phyloP scores from a whole-genome alignment of 768 basidiomycete genomes.

The Roridomyces roridus region DNA sequence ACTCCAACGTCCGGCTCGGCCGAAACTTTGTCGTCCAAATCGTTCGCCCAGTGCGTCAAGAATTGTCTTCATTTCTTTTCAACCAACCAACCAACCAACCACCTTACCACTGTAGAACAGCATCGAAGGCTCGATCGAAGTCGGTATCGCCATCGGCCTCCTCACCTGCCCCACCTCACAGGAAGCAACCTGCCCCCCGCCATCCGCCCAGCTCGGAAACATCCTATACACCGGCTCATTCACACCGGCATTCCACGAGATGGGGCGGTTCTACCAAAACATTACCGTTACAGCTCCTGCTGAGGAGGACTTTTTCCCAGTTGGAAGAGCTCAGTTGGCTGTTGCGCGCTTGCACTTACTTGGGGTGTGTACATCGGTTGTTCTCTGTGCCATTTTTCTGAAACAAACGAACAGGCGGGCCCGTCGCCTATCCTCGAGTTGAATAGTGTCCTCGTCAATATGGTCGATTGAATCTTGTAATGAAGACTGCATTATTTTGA shows the following conservation, averaged over 20 bases:
- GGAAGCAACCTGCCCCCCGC: conserved; percentile 3
- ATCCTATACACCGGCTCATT: conserved; percentile 10
- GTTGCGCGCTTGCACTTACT: conserved; percentile 14
- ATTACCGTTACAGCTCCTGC: conserved; percentile 12
- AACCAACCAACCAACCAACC: neutral
- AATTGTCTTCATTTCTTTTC: neutral
- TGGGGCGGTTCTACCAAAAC: conserved; percentile 17
- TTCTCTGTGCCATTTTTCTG: neutral
- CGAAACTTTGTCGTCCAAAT: conserved; percentile 7
- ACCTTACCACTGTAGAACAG: conserved; percentile 2
- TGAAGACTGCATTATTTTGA: no score
- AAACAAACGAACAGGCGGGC: neutral
- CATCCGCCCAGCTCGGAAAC: neutral
- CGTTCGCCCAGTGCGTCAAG: conserved; percentile 8
- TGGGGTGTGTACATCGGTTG: neutral
- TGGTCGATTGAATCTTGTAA: neutral
- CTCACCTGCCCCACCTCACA: conserved; percentile 6
- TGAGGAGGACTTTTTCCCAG: neutral
- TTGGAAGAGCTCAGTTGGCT: conserved; percentile 10
- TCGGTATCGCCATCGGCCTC: conserved; percentile 17
- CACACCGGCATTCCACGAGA: neutral
- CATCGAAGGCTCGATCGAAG: conserved; percentile 14
- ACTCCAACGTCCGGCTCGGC: conserved; percentile 1
- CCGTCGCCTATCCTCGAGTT: conserved; percentile 8
- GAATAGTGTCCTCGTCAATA: conserved; percentile 12